Percentiles rank a stretch among this genome's conserved stretches.
Conservation (phyloP, 1,284 basidiomycete genomes). For the Ceratobasidium sp. region DNA sequence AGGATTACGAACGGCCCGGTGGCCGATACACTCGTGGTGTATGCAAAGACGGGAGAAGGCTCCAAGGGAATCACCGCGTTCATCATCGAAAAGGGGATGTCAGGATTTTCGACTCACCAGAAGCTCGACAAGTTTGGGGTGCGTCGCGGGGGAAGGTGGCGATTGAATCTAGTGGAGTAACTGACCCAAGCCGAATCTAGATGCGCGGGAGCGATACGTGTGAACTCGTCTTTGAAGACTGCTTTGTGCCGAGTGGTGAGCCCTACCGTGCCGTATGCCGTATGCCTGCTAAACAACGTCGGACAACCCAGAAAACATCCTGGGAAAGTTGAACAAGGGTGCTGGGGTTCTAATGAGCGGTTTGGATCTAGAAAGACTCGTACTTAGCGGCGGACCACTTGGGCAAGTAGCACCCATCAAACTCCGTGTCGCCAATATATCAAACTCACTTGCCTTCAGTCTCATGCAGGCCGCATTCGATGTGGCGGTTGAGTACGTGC, state of each 20-base stretch:
- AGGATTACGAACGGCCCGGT: slow-evolving; percentile 97
- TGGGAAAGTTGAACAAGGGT: slow-evolving; percentile 83
- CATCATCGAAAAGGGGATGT: slow-evolving; percentile 82
- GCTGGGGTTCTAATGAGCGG: slow-evolving; percentile 94
- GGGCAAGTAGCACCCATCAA: slow-evolving; percentile 58
- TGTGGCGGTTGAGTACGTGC: slow-evolving; percentile 86
- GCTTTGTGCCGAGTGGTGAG: slow-evolving; percentile 83
- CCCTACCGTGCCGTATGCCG: not conserved
- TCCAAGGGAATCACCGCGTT: slow-evolving; percentile 95
- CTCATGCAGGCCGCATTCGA: slow-evolving; percentile 97
- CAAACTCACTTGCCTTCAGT: slow-evolving; percentile 55
- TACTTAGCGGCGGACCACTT: slow-evolving; percentile 86
- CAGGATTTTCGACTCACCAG: slow-evolving; percentile 89
- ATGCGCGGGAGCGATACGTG: slow-evolving; percentile 97
- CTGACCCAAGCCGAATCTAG: slow-evolving; percentile 45
- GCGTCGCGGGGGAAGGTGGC: slow-evolving; percentile 43
- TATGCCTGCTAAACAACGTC: not conserved
- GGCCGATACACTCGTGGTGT: slow-evolving; percentile 90
- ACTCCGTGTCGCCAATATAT: not conserved
- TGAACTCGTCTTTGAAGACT: slow-evolving; percentile 92
- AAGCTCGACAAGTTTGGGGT: slow-evolving; percentile 93
- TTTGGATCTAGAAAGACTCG: slow-evolving; percentile 90
- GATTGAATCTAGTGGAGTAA: not conserved
- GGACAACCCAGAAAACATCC: slow-evolving; percentile 81
- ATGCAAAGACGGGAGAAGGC: slow-evolving; percentile 86